These are phyloP conservation scores for Cadophora sp. DNA, from an alignment of 2,329 filamentous ascomycete species.

Conservation along the genomic window DNA sequence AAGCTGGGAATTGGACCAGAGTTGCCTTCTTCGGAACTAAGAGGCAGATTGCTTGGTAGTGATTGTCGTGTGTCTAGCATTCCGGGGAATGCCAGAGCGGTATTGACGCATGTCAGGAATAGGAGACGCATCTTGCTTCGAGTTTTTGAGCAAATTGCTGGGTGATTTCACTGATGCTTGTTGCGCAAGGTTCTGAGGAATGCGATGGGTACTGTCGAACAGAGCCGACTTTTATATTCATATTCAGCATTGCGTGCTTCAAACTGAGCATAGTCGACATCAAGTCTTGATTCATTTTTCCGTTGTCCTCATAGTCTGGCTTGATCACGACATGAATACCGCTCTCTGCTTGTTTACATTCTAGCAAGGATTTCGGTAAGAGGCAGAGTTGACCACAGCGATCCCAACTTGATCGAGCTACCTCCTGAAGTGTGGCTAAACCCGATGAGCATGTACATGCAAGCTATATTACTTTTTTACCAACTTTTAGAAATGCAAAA, in stretches of 20 bases:
- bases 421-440: not conserved
- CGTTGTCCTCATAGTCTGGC: not conserved
- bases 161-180: not conserved
- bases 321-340: not conserved
- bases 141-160: too few species aligned
- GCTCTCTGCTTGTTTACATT: not conserved
- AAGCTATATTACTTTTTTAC: slow-evolving; percentile 5
- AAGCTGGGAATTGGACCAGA: slow-evolving; percentile 25
- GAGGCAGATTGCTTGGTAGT: slow-evolving; percentile 20
- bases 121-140: not conserved
- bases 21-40: slow-evolving; percentile 25
- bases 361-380: not conserved
- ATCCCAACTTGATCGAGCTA: not conserved
- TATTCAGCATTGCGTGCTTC: not conserved
- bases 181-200: not conserved
- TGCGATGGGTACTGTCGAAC: not conserved
- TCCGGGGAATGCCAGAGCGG: slow-evolving; percentile 11
- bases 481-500: not conserved
- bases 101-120: not conserved
- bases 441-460: not conserved
- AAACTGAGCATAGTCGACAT: not conserved
- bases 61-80: slow-evolving; percentile 11
- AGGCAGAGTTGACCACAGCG: too few species aligned
- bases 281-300: not conserved
- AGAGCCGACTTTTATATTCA: not conserved